phyloP scores from a whole-genome alignment of 306 rosid genomes.

The Ormosia semicastrata region DNA sequence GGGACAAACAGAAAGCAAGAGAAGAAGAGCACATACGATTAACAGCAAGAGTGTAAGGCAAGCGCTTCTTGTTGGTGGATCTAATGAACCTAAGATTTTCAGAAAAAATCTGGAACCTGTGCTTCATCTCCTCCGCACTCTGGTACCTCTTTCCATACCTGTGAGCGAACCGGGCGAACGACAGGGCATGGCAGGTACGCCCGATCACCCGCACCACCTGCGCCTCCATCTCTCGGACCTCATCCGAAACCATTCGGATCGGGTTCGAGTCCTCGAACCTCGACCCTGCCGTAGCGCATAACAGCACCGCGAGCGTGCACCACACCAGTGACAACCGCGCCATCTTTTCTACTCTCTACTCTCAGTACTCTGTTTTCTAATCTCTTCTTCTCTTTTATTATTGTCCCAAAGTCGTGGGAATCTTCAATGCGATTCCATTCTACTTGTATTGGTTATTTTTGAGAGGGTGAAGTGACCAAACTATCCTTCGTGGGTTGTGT shows the following conservation, averaged over 20 bases:
- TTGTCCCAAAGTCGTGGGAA: no score
- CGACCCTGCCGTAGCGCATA: slow-evolving; percentile 39
- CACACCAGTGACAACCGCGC: slow-evolving; percentile 38
- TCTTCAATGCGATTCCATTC: no score
- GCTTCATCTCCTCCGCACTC: slow-evolving; percentile 62
- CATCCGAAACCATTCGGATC: slow-evolving; percentile 57
- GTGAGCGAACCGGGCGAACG: slow-evolving; percentile 80
- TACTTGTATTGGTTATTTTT: no score
- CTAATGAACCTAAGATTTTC: slow-evolving; percentile 62
- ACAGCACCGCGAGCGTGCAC: background rate
- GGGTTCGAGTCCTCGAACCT: slow-evolving; percentile 78
- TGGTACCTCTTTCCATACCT: slow-evolving; percentile 63
- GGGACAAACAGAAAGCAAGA: no score
- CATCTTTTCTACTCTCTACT: slow-evolving; percentile 32
- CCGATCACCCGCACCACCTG: slow-evolving; percentile 63
- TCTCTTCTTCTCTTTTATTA: no score
- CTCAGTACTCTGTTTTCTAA: no score
- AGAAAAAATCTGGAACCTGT: slow-evolving; percentile 62
- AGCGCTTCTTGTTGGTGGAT: slow-evolving; percentile 63
- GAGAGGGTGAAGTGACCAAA: no score
- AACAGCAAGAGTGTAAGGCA: slow-evolving; percentile 65
- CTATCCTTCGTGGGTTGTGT: no score
- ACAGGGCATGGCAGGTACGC: slow-evolving; percentile 44
- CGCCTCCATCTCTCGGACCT: slow-evolving; percentile 48
- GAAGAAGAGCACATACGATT: slow-evolving; percentile 53